Evolutionary conservation across 2,329 filamentous ascomycete species (phyloP), one percentile per base, ranked within the genome.

Genomic region (Diaporthe citrichinensis): DNA sequence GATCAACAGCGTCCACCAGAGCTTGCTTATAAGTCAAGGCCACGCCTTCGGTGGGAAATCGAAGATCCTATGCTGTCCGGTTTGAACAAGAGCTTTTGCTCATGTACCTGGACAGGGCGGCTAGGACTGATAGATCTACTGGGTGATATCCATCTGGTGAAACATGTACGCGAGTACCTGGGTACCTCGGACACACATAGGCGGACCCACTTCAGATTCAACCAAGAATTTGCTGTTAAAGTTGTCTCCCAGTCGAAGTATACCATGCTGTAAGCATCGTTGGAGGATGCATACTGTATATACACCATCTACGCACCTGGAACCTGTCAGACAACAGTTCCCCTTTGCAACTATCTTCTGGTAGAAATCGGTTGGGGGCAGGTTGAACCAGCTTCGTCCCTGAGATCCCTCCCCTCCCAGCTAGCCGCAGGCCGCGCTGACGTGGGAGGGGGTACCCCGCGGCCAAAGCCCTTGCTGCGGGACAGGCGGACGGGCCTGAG

Each of bases 381-480:
- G 61, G 17, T 49, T 17, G 15, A 17, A 41, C 3, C 9, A 12
- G 41, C 20, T 44, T 55, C 34, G 28, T 55, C 65, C 31, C 49
- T 68, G 20, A 44, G 23, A 34, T 31, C 44, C 25, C 20, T n/a
- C 3, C 28, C 31, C 31, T 36, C 23, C 23, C 1, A 25, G 62
- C 31, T 51, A 53, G 44, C 31, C 46, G 46, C 65, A 39, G 31
- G 49, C 65, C 49, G 34, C 10, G 65, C 65, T 69, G 65, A 55
- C 34, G 49, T 55, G 46, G 59, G 69, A 67, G 74, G 36, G 34
- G 23, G 41, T 65, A 72, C 73, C 72, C 72, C 75, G 75, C 75
- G 61, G 62, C 39, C 25, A 69, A 12, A 57, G 61, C 75, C 65
- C 55, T 58, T 20, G 51, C 41, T 65, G 55, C 53, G 74, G 71